Evolutionary conservation across 495 filamentous ascomycete genomes (phyloP).

Genomic region (Xylaria sp.): DNA sequence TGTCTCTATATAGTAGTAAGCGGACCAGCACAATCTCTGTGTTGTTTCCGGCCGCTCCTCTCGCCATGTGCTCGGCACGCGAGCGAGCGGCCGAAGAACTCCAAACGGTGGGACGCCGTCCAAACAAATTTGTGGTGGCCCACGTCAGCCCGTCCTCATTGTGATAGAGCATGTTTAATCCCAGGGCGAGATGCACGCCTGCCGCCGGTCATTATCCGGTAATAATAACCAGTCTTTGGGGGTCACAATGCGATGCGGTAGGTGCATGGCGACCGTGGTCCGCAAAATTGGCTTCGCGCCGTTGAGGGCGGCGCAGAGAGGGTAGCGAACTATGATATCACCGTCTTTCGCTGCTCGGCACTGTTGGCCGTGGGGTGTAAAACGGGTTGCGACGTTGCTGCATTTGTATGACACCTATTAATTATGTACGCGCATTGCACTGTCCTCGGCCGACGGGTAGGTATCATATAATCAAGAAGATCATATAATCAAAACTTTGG

Average conservation of each 20-base stretch:
- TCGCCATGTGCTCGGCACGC: slow-evolving; percentile 19
- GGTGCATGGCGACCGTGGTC: background rate
- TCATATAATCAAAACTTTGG: background rate
- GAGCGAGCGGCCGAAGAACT: slow-evolving; percentile 4
- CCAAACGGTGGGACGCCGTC: background rate
- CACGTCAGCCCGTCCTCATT: background rate
- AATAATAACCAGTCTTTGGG: no score
- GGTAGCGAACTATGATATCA: slow-evolving; percentile 4
- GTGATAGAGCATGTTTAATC: background rate
- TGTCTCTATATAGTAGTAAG: background rate
- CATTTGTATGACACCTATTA: background rate
- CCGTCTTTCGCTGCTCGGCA: slow-evolving; percentile 3
- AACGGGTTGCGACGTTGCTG: background rate
- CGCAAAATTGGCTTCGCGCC: background rate
- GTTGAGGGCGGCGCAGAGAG: background rate
- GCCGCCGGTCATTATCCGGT: background rate
- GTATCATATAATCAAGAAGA: background rate
- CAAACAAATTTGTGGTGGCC: background rate
- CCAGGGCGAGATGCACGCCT: background rate
- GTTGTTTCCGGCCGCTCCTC: background rate
- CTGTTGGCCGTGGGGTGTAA: background rate
- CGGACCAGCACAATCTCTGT: no score
- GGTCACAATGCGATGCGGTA: no score
- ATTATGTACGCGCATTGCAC: background rate
- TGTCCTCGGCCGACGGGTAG: background rate